Evolutionary conservation across 2,329 filamentous ascomycete genomes (phyloP), one percentile per base, ranked within the genome.

Genomic region (Falciphora oryzae): DNA sequence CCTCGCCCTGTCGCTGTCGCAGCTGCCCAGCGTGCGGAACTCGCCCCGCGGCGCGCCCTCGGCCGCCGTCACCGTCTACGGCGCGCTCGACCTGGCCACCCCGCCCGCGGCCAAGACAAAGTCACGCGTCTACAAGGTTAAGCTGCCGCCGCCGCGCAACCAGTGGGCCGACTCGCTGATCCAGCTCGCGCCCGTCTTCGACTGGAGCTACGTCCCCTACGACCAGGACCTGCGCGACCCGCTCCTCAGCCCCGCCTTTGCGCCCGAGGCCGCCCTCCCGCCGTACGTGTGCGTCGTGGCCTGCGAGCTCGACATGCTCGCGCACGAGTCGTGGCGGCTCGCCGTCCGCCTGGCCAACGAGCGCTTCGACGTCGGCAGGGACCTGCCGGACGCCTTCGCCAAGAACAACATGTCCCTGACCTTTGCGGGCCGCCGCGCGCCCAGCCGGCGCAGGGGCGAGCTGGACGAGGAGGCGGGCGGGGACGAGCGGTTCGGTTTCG

Each of bases 301-400:
- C 0, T 75, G 75, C 18, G 79, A 83, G 72, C 74, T 80, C 64
- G 81, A 83, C 69, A 75, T 80, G 70, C 69, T 82, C 18, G 76
- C 75, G 1, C 72, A 75, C 44, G 81, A 82, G 69, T 74, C 68
- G 11, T 79, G 75, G 75, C 68, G 73, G 32, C 70, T 79, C 70
- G 75, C 75, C 28, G 74, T 71, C 64, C 71, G 69, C 60, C 65
- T 79, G 4, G 75, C 75, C 6, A 75, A 74, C 1, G 69, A 72
- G 29, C 66, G 70, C 13, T 68, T 71, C n/a, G 4, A 69, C 6
- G 67, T 68, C 0, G 71, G 72, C 13, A 68, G 65, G 25, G 31
- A 63, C 22, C 63, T 69, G 27, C 62, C 53, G 38, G 32, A 25
- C 58, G 65, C 65, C 65, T n/a, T 53, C 44, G 66, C 63, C 64